These are phyloP conservation scores for Neocucurbitaria cava DNA, from an alignment of 2,329 filamentous ascomycete species.

Conservation along the genomic window DNA sequence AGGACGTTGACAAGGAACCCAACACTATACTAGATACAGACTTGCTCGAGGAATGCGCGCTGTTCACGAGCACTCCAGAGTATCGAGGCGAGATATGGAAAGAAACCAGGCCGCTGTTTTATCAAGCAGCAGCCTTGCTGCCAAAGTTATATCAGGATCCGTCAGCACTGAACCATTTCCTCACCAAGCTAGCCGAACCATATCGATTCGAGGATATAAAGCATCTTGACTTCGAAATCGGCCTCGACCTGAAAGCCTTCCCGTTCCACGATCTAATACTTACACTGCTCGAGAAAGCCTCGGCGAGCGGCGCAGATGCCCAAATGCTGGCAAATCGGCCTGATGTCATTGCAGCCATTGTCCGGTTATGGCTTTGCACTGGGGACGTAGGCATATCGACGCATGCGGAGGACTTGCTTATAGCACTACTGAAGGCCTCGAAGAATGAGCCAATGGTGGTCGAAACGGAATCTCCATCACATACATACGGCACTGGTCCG, in stretches of 20 bases:
- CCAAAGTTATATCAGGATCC: conserved; percentile 65
- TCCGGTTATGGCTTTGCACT: conserved; percentile 66
- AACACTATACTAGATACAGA: conserved; percentile 55
- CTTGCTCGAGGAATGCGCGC: conserved; percentile 59
- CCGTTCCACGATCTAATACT: conserved; percentile 65
- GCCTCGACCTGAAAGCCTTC: conserved; percentile 56
- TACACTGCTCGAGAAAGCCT: conserved; percentile 64
- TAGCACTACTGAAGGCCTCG: conserved; percentile 59
- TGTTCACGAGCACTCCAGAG: conserved; percentile 47
- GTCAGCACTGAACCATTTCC: conserved; percentile 60
- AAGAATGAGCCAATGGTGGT: conserved; percentile 52
- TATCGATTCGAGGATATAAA: conserved; percentile 51
- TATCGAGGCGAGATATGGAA: conserved; percentile 37
- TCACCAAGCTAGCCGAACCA: conserved; percentile 57
- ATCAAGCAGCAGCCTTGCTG: conserved; percentile 59
- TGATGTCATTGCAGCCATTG: conserved; percentile 61
- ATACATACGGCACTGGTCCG: conserved; percentile 47
- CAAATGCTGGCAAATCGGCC: conserved; percentile 65
- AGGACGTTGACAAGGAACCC: conserved; percentile 53
- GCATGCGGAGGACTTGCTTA: conserved; percentile 60
- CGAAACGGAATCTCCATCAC: conserved; percentile 28
- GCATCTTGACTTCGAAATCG: conserved; percentile 62
- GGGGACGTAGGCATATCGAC: conserved; percentile 62
- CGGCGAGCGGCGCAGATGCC: conserved; percentile 59
- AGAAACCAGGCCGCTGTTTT: conserved; percentile 45